Evolutionary conservation across 108 stramenopile species (phyloP).

Genomic region (Nitzschia sp.): DNA sequence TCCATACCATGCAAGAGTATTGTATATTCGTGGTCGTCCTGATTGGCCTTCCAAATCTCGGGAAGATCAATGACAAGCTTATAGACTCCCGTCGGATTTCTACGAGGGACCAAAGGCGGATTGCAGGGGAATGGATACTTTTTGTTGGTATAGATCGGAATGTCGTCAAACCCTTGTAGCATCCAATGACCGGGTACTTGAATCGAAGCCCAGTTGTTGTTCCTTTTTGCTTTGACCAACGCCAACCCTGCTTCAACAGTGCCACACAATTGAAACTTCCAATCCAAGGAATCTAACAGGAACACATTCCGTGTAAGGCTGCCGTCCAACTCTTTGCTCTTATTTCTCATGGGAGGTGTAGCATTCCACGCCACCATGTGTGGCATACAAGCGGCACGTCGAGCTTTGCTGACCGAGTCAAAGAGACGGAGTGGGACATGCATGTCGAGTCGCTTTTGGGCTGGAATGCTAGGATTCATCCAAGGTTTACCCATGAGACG

Average conservation of each 20-base stretch:
- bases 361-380: conserved; percentile 27
- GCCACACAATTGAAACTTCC: conserved; percentile 39
- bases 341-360: neutral
- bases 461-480: conserved; percentile 60
- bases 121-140: conserved; percentile 58
- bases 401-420: conserved; percentile 21
- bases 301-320: conserved; percentile 23
- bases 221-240: neutral
- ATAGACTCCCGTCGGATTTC: conserved; percentile 88
- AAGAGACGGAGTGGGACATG: conserved; percentile 50
- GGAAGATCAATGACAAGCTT: conserved; percentile 49
- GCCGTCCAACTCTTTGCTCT: conserved; percentile 21
- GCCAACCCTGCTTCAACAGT: conserved; percentile 45
- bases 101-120: conserved; percentile 51
- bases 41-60: conserved; percentile 43
- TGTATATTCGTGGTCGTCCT: conserved; percentile 41
- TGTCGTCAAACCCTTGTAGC: conserved; percentile 41
- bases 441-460: conserved; percentile 43
- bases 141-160: conserved; percentile 60
- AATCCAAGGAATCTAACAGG: conserved; percentile 25
- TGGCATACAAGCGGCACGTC: conserved; percentile 50
- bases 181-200: conserved; percentile 58
- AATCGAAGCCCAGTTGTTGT: conserved; percentile 32
- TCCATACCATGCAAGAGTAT: conserved; percentile 77
- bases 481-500: conserved; percentile 35